Evolutionary conservation across 192 early-diverging fungal species (phyloP), one percentile per base, ranked within the genome.

Genomic region (Coemansia sp.): DNA sequence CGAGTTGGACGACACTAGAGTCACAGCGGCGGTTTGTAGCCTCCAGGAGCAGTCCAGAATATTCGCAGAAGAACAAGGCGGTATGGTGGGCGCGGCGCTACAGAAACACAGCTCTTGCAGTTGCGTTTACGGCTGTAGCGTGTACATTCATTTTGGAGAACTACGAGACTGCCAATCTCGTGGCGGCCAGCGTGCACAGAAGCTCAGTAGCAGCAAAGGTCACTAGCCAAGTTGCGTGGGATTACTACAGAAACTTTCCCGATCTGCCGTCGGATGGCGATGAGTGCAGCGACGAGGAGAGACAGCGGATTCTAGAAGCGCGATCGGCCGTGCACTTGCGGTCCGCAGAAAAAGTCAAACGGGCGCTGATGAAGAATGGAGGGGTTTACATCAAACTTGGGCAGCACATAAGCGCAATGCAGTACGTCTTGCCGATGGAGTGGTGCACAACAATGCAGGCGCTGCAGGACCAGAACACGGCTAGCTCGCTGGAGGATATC

Each of bases 301-400:
- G 57, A 5, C 53, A 46, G 52, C 62, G 40, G 38, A 66, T 75
- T 32, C 54, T 65, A 25, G 61, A 41, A 10, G 35, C 19, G 34
- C 68, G 81, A 17, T 81, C 71, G 5, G 64, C 62, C 4, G 87
- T 87, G 57, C 92, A 95, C 73, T 43, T 79, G 65, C 76, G 89
- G n/a, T 80, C 83, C 17, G 92, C 93, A 0, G 76, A 91, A 45
- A 62, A 85, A 29, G 75, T 95, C 15, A 71, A 87, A 33, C 50
- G 69, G 13, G 83, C 89, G 15, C 83, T 90, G 57, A 81, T 85
- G 70, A 75, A 66, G 43, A 88, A 90, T 56, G 92, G 91, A 36
- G 93, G 93, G 6, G 85, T 93, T 10, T 95, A 93, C 71, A 89
- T 95, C 67, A 95, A 95, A 63, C 77, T 95, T n/a, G 91, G 92